A percentile compares a stretch with the other conserved stretches of the same genome.
phyloP scores from a whole-genome alignment of 129 eudicot species.

The sunflower (Helianthus annuus) region DNA sequence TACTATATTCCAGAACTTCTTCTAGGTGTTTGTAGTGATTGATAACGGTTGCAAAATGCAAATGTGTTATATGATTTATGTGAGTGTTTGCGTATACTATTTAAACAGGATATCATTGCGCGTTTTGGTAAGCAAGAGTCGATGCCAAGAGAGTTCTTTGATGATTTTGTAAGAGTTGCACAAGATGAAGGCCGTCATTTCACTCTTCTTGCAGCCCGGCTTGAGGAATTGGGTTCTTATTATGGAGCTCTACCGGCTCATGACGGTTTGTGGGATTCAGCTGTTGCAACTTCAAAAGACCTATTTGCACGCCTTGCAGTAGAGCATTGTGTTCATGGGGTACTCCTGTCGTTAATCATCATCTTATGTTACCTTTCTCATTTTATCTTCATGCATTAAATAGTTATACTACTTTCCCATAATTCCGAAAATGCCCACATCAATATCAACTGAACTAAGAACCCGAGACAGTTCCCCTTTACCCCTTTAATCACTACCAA shows the following conservation, averaged over 20 bases:
- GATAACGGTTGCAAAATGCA: too few relatives aligned
- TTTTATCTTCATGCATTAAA: background rate
- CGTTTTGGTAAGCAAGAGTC: too few relatives aligned
- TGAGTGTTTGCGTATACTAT: too few relatives aligned
- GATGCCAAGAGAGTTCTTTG: too few relatives aligned
- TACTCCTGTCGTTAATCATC: conserved; percentile 10
- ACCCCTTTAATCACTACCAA: too few relatives aligned
- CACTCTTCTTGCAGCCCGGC: conserved; percentile 82
- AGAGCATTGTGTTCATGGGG: conserved; percentile 99
- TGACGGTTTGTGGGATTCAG: conserved; percentile 99
- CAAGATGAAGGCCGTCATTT: conserved; percentile 99
- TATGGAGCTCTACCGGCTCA: conserved; percentile 96
- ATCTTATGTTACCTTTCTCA: conserved; percentile 9
- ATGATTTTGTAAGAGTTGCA: too few relatives aligned
- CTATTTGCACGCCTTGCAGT: conserved; percentile 82
- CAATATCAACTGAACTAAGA: too few relatives aligned
- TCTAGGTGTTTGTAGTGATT: too few relatives aligned
- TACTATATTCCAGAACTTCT: too few relatives aligned
- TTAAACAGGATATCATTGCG: too few relatives aligned
- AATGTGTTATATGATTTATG: too few relatives aligned
- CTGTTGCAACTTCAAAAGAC: conserved; percentile 84
- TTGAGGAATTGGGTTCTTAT: conserved; percentile 81
- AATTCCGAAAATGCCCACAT: background rate
- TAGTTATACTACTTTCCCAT: background rate
- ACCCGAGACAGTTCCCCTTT: too few relatives aligned